Conservation (phyloP, 164 flowering plant species). For the Santalum album region DNA sequence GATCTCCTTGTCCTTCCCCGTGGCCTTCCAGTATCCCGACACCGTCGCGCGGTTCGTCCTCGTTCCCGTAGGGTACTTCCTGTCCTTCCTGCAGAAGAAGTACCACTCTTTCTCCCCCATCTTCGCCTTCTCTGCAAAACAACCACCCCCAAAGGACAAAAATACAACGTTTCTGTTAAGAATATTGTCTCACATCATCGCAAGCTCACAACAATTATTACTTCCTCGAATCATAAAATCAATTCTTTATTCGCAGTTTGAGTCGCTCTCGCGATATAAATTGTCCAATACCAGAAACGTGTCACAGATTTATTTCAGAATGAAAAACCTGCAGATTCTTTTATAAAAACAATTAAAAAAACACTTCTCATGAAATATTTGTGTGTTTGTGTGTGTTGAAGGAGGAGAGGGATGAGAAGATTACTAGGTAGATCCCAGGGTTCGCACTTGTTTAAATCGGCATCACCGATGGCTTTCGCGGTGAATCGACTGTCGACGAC, state of each 20-base stretch:
- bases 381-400: too few relatives aligned
- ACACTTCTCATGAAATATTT: too few relatives aligned
- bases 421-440: constrained; percentile 63
- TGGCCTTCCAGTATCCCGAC: constrained; percentile 64
- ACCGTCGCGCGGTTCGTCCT: constrained; percentile 58
- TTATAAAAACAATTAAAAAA: too few relatives aligned
- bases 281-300: too few relatives aligned
- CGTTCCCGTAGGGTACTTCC: constrained; percentile 61
- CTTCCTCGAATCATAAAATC: too few relatives aligned
- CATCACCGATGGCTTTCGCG: constrained; percentile 40
- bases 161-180: neutral
- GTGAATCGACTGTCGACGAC: constrained; percentile 27
- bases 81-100: constrained; percentile 45
- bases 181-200: too few relatives aligned
- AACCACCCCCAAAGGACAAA: neutral
- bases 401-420: neutral
- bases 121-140: constrained; percentile 37
- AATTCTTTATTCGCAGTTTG: too few relatives aligned
- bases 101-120: constrained; percentile 69
- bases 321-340: too few relatives aligned
- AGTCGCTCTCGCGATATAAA: too few relatives aligned
- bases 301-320: too few relatives aligned
- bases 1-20: constrained; percentile 59
- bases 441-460: constrained; percentile 50
- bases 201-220: too few relatives aligned